A percentile compares a stretch with the other conserved stretches of the same genome.
Conservation (phyloP, 2,329 filamentous ascomycete species). For the Hymenoscyphus albidus region DNA sequence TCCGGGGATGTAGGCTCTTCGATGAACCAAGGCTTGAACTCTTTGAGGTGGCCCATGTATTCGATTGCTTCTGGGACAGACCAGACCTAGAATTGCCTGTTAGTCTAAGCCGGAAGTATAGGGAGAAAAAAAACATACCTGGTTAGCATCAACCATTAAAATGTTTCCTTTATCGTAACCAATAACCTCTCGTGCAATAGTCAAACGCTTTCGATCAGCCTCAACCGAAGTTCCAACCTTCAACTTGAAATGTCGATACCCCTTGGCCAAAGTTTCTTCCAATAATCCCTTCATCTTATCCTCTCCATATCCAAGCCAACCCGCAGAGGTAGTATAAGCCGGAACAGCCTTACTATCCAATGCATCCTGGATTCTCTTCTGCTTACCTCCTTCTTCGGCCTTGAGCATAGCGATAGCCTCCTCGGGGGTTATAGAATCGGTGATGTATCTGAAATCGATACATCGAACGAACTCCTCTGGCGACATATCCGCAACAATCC, state of each 20-base stretch:
- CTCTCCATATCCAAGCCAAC: slow-evolving; percentile 87
- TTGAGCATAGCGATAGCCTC: slow-evolving; percentile 73
- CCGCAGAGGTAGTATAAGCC: slow-evolving; percentile 85
- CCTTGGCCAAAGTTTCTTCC: slow-evolving; percentile 68
- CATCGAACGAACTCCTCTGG: slow-evolving; percentile 82
- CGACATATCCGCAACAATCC: slow-evolving; percentile 83
- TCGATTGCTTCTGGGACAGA: slow-evolving; percentile 83
- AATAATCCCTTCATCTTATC: slow-evolving; percentile 79
- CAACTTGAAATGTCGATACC: slow-evolving; percentile 85
- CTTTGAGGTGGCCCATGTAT: slow-evolving; percentile 77
- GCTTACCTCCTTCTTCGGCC: slow-evolving; percentile 63
- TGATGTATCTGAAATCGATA: slow-evolving; percentile 94
- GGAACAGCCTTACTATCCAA: slow-evolving; percentile 72
- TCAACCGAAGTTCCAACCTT: slow-evolving; percentile 77
- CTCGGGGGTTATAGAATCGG: slow-evolving; percentile 82
- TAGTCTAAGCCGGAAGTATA: not conserved
- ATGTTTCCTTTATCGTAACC: slow-evolving; percentile 70
- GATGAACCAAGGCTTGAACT: slow-evolving; percentile 91
- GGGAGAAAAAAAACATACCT: slow-evolving; percentile 45
- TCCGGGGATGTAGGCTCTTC: slow-evolving; percentile 91
- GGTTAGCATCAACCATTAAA: slow-evolving; percentile 91
- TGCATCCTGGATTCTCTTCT: slow-evolving; percentile 68
- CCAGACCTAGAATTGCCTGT: slow-evolving; percentile 55
- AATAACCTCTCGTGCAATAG: slow-evolving; percentile 74
- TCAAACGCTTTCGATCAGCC: slow-evolving; percentile 65